Evolutionary conservation across 495 filamentous ascomycete species (phyloP), one percentile per base, ranked within the genome.

Genomic region (Chaetomidium leptoderma): DNA sequence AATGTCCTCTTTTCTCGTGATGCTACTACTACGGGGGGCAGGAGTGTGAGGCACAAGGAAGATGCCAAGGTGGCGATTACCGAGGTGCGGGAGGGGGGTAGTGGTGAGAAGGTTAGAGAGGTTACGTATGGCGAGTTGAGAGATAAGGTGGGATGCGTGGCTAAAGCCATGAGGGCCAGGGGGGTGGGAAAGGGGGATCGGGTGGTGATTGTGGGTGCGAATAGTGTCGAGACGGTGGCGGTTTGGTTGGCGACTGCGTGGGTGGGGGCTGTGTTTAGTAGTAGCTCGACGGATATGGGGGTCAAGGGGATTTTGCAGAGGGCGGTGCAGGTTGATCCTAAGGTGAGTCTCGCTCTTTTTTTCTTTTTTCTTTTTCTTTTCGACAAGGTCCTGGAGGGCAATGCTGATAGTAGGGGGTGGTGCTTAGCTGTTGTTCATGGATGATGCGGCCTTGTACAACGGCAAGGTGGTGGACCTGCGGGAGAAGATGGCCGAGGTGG

Each of bases 391-490:
- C 6, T 17, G 16, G 37, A 40, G 32, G 21, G 23, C 4, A 9
- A 16, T 27, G 52, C 37, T 57, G 45, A 54, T 10, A n/a, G 2
- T 0, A 21, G 40, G n/a, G 24, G 40, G n/a, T 35, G 6, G 17
- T 6, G 9, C 42, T 17, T 19, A 78, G 66, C 87, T 79, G 61
- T 70, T 93, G 26, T 92, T 93, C 63, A 81, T 90, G 72, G 89
- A 93, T 59, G 89, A 93, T 63, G 78, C 75, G 16, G 80, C 88
- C 2, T 72, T 92, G 19, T 93, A 93, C 62, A 93, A 92, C 65
- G 87, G 87, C 14, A 88, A 87, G 70, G 78, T 71, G 6, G 76
- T 87, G 14, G 89, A 92, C 65, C 69, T 93, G 23, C 78, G 86
- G 23, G 58, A 68, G 2, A 93, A 92, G 70, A 91, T 93, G 72